Percentiles rank a stretch among this genome's conserved stretches.
Evolutionary conservation across 768 basidiomycete species (phyloP).

Genomic region (Cantharellus cinnabarinus): DNA sequence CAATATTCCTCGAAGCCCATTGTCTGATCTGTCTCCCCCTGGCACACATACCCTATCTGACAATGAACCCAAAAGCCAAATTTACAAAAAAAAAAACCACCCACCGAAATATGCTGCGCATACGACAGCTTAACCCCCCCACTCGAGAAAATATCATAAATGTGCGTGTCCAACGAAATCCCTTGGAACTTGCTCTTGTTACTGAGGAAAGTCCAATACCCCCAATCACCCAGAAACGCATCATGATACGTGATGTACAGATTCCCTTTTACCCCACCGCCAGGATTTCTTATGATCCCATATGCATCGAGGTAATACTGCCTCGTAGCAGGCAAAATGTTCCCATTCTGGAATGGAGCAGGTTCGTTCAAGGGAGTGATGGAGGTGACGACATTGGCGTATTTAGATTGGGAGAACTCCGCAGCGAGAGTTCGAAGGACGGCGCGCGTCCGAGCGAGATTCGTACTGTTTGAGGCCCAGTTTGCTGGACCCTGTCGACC

Average conservation of each 20-base stretch:
- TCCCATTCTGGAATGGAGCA: constrained; percentile 28
- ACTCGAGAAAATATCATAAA: constrained; percentile 55
- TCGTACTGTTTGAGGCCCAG: constrained; percentile 48
- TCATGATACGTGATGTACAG: constrained; percentile 52
- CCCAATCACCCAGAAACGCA: constrained; percentile 60
- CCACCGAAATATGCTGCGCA: constrained; percentile 35
- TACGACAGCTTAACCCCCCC: constrained; percentile 31
- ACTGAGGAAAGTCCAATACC: constrained; percentile 27
- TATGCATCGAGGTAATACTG: constrained; percentile 56
- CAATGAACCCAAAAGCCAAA: not conserved
- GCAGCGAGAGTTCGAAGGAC: constrained; percentile 41
- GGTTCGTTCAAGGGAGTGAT: constrained; percentile 76
- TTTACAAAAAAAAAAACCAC: constrained; percentile 7
- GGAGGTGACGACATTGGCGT: constrained; percentile 33
- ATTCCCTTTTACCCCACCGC: constrained; percentile 31
- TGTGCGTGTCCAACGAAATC: constrained; percentile 35
- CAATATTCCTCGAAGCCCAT: constrained; percentile 41
- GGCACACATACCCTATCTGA: constrained; percentile 26
- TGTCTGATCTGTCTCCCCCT: constrained; percentile 24
- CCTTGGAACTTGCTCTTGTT: constrained; percentile 28
- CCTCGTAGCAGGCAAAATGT: constrained; percentile 23
- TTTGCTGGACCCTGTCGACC: constrained; percentile 34
- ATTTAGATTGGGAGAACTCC: constrained; percentile 24
- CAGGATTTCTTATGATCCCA: constrained; percentile 30
- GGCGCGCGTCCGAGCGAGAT: constrained; percentile 44